Percentiles rank a stretch among this genome's conserved stretches.
Conservation (phyloP, 78 protist genomes). For the Dictyostelium discoideum region dicty_2.7 NC_007091.3:4106501-4107000, state of each 20-base stretch:
- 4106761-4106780: background rate
- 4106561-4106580: background rate
- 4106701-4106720: slow-evolving; percentile 57
- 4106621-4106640: slow-evolving; percentile 71
- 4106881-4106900: background rate
- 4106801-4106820: background rate
- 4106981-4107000: background rate
- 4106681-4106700: slow-evolving; percentile 70
- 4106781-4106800: background rate
- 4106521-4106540: slow-evolving; percentile 45
- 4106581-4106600: slow-evolving; percentile 36
- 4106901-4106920: background rate
- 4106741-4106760: slow-evolving; percentile 42
- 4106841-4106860: background rate
- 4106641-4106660: slow-evolving; percentile 69
- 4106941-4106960: no score
- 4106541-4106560: slow-evolving; percentile 17
- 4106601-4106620: slow-evolving; percentile 82
- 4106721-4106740: slow-evolving; percentile 11
- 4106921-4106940: no score
- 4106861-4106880: background rate
- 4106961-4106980: no score
- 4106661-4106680: slow-evolving; percentile 55
- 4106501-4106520: slow-evolving; percentile 79
- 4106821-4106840: background rate